Evolutionary conservation across 495 filamentous ascomycete genomes (phyloP), one percentile per base, ranked within the genome.

Genomic region (Penicillium canariense): DNA sequence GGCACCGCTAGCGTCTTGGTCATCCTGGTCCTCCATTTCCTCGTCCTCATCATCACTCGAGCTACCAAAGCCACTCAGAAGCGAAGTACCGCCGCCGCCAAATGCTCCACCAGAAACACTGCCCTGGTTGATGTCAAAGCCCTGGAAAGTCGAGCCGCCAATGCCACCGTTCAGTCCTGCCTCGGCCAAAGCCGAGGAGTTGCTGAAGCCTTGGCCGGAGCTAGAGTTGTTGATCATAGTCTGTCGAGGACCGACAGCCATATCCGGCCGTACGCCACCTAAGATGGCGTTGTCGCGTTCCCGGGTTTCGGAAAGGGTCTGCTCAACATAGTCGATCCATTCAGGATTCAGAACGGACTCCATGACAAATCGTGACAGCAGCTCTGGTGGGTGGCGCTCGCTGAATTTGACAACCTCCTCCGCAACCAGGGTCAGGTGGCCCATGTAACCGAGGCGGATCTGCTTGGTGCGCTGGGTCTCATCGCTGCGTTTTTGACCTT

Each of bases 331-430:
- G 48, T 91, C 87, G 47, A 93, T 87, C 94, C 94, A 99, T 47
- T 90, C 84, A 17, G 83, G 81, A 57, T 88, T 86, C 75, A 91
- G 86, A 18, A 97, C 91, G 56, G 87, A 90, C 50, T 97, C 89
- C 62, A 96, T 74, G 4, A 99, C 93, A 10, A 80, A 78, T 46
- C 88, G 87, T 17, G 89, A 91, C 5, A 97, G 80, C 40, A 93
- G 69, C 68, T 97, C 93, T 3, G 91, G 87, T 17, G 92, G 87
- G 69, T 96, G 90, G 18, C 95, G 85, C 69, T 97, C 93, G 32
- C 90, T 93, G 68, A 97, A 99, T 71, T 97, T 97, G 57, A 97
- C 94, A 15, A 99, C 95, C 67, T 99, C 94, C 68, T 99, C 94
- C 12, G 94, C 95, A 52, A 99, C 96, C 12, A 99, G 81, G 0